Evolutionary conservation across 441 rosid species (phyloP), one percentile per base, ranked within the genome.

Genomic region (Daphne laureola): DNA sequence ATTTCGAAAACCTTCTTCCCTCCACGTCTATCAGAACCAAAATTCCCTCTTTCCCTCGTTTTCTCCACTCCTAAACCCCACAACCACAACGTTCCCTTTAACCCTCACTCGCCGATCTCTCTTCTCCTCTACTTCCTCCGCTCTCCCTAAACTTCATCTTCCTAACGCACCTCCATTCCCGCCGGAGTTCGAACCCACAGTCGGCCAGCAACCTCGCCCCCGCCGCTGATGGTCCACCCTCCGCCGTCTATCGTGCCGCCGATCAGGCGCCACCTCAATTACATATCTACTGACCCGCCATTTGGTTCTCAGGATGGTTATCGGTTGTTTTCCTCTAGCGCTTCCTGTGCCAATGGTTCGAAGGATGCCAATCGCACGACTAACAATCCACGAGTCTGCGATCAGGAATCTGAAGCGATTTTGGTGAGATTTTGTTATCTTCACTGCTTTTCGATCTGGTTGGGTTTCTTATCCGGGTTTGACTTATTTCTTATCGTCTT

Each of bases 41-140:
- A 83, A 80, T 68, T 83, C 77, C 91, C 79, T 76, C 87, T 76
- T 80, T 87, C 98, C 96, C 84, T 85, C 92, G 80, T 77, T 74
- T 73, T 66, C 80, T 67, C 58, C 78, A 11, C 17, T 43, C 43
- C 51, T 47, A 12, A 11, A 57, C 12, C 38, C 38, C 41, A 14
- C 26, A 21, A 17, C 26, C 41, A 14, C 26, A 21, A 17, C 50
- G 8, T 49, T 54, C 70, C 55, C 63, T 61, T 57, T 65, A 70
- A 54, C 59, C 26, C 49, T 57, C 64, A 41, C 40, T 57, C 53
- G 6, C 17, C 5, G 25, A 31, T 31, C 31, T 54, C 48, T 52
- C 57, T 36, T 53, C 73, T 31, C 36, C 6, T 4, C 25, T 21
- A 18, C 23, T 3, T 53, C 54, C 49, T 49, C 36, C 21, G 54